Conservation (phyloP, 2,329 filamentous ascomycete species). For the Pyrenochaeta sp. region DNA sequence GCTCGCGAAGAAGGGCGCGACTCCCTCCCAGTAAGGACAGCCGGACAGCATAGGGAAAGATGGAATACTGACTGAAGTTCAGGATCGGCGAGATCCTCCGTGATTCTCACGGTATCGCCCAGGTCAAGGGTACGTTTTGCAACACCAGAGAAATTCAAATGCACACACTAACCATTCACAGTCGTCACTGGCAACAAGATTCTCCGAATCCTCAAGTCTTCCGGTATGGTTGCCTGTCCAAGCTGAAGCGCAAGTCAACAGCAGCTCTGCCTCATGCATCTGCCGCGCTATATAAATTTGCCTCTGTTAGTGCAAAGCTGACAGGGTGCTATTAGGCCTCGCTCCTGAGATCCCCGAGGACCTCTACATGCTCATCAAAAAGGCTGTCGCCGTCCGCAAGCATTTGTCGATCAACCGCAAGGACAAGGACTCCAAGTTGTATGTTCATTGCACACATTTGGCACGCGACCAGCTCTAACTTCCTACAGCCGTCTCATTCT, state of each 20-base stretch:
- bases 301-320: slow-evolving; percentile 49
- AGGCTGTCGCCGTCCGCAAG: slow-evolving; percentile 93
- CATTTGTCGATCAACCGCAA: slow-evolving; percentile 99
- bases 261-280: slow-evolving; percentile 42
- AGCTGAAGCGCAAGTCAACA: slow-evolving; percentile 53
- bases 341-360: slow-evolving; percentile 99
- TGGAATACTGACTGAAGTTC: slow-evolving; percentile 16
- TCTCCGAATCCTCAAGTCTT: slow-evolving; percentile 97
- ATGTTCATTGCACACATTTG: slow-evolving; percentile 16
- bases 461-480: slow-evolving; percentile 13
- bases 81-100: slow-evolving; percentile 95
- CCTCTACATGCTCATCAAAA: slow-evolving; percentile 99
- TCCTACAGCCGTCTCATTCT: slow-evolving; percentile 85
- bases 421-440: slow-evolving; percentile 99
- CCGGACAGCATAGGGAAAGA: not conserved
- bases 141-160: not conserved
- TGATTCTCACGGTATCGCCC: slow-evolving; percentile 97
- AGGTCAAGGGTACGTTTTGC: slow-evolving; percentile 83
- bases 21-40: slow-evolving; percentile 75
- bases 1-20: slow-evolving; percentile 98
- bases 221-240: slow-evolving; percentile 75
- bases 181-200: slow-evolving; percentile 90
- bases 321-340: slow-evolving; percentile 73
- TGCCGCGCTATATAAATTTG: slow-evolving; percentile 77
- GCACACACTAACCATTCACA: slow-evolving; percentile 49